Evolutionary conservation across 2,329 filamentous ascomycete species (phyloP).

Genomic region (Aureobasidium sp.): DNA sequence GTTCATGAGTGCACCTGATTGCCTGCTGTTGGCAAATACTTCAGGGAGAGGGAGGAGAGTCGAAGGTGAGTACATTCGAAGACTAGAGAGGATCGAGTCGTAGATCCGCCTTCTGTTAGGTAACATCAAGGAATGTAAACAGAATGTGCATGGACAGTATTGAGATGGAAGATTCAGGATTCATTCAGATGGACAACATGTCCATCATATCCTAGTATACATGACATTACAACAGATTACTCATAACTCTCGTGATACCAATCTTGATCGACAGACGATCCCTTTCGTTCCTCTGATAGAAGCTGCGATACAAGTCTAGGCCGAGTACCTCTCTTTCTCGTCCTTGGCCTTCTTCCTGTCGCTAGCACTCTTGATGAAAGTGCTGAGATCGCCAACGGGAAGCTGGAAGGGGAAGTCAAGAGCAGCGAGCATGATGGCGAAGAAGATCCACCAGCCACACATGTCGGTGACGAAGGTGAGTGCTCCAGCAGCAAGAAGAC

Average conservation of each 20-base stretch:
- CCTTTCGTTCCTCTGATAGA: background rate
- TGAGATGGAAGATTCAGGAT: background rate
- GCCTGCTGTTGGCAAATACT: no score
- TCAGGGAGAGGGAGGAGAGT: no score
- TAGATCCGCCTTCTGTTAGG: no score
- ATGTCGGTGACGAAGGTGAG: slow-evolving; percentile 41
- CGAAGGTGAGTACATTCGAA: no score
- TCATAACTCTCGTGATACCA: background rate
- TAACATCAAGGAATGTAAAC: no score
- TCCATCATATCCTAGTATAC: background rate
- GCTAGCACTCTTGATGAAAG: slow-evolving; percentile 37
- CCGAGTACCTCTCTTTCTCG: slow-evolving; percentile 20
- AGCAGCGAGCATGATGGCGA: slow-evolving; percentile 45
- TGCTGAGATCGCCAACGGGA: slow-evolving; percentile 41
- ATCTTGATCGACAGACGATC: background rate
- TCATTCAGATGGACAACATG: background rate
- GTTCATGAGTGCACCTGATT: no score
- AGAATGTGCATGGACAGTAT: background rate
- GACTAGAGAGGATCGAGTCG: no score
- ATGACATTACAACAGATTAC: background rate
- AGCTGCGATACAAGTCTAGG: background rate
- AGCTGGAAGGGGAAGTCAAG: slow-evolving; percentile 46
- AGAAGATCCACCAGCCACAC: slow-evolving; percentile 46
- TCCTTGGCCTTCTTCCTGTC: slow-evolving; percentile 27
- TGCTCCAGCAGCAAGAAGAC: slow-evolving; percentile 39